Evolutionary conservation across 352 stramenopile genomes (phyloP).

Genomic region (Pythium plurisporium): DNA sequence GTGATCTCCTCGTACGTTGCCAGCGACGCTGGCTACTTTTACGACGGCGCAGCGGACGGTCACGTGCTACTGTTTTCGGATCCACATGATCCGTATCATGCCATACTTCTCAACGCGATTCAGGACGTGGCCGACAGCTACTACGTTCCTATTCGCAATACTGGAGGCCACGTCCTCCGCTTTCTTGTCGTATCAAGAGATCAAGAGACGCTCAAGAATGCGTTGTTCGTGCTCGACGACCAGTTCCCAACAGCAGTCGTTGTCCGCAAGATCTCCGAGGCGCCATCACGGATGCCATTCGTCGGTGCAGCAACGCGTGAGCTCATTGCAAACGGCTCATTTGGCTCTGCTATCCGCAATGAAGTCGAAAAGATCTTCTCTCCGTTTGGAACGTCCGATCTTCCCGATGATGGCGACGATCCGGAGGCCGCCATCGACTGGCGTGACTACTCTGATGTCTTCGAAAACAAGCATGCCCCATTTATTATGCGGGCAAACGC

Average conservation of each 20-base stretch:
- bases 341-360: background rate
- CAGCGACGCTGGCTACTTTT: conserved; percentile 24
- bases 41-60: conserved; percentile 19
- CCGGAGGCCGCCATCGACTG: background rate
- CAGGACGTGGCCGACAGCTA: conserved; percentile 20
- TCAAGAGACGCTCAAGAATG: conserved; percentile 23
- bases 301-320: conserved; percentile 6
- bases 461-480: background rate
- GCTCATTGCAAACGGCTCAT: conserved; percentile 1
- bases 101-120: conserved; percentile 1
- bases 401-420: background rate
- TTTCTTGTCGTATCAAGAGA: conserved; percentile 30
- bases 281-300: conserved; percentile 13
- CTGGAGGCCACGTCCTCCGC: conserved; percentile 14
- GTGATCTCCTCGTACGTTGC: conserved; percentile 27
- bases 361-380: conserved; percentile 3
- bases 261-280: conserved; percentile 16
- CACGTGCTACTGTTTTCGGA: conserved; percentile 43
- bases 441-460: conserved; percentile 20
- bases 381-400: conserved; percentile 1
- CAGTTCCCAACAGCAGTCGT: conserved; percentile 28
- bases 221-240: conserved; percentile 24
- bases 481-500: background rate
- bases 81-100: conserved; percentile 13
- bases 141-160: conserved; percentile 9